These are phyloP conservation scores for Penicillium cataractarum DNA, from an alignment of 495 filamentous ascomycete species.

Conservation along the genomic window DNA sequence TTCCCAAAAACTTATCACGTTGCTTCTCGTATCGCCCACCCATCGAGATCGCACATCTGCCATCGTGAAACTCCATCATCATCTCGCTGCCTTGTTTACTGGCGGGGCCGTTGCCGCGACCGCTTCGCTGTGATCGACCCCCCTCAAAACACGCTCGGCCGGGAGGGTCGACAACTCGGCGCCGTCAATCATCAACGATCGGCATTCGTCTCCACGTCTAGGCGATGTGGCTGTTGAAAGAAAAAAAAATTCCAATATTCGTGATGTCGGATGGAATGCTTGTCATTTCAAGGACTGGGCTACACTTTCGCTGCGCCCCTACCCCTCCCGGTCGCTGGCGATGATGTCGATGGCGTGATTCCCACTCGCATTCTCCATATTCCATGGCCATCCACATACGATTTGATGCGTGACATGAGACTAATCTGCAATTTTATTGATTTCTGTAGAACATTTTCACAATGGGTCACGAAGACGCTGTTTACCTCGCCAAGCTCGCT, in stretches of 20 bases:
- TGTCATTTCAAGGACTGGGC: background rate
- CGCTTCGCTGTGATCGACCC: constrained; percentile 25
- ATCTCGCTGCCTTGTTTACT: constrained; percentile 30
- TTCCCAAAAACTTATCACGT: background rate
- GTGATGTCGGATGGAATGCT: constrained; percentile 4
- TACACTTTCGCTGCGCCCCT: constrained; percentile 9
- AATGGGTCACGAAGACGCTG: constrained; percentile 99
- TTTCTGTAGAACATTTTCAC: constrained; percentile 50
- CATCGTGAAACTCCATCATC: constrained; percentile 5
- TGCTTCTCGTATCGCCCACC: background rate
- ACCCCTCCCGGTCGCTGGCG: constrained; percentile 36
- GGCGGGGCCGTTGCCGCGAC: constrained; percentile 31
- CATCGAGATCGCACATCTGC: constrained; percentile 19
- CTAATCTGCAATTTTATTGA: constrained; percentile 18
- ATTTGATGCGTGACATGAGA: background rate
- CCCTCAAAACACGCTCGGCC: constrained; percentile 21
- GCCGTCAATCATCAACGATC: constrained; percentile 23
- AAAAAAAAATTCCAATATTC: background rate
- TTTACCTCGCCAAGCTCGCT: constrained; percentile 99
- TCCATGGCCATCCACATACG: background rate
- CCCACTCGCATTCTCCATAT: constrained; percentile 14
- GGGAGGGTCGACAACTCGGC: constrained; percentile 8
- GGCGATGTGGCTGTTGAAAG: background rate
- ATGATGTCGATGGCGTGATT: constrained; percentile 37
- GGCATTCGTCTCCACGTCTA: constrained; percentile 16